Evolutionary conservation across 148 eudicot species (phyloP).

Genomic region (Amaranthus hypochondriacus): DNA sequence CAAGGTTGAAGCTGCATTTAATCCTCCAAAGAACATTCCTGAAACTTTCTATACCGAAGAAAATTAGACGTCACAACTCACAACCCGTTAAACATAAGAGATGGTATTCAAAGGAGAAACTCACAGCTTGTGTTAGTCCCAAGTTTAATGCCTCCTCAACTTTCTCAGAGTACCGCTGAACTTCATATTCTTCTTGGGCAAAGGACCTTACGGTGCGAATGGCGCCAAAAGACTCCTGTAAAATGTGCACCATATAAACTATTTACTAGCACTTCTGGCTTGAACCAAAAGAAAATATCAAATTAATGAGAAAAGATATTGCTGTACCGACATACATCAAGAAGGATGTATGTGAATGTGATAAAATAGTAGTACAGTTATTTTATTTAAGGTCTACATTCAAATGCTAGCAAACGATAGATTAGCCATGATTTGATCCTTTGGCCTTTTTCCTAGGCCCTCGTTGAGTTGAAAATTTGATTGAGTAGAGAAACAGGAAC

Average conservation of each 20-base stretch:
- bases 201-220: slow-evolving; percentile 89
- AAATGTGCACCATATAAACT: neutral
- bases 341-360: neutral
- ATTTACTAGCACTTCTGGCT: neutral
- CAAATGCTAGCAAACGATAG: neutral
- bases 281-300: neutral
- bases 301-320: neutral
- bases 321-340: neutral
- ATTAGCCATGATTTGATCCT: neutral
- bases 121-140: slow-evolving; percentile 84
- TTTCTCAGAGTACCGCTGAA: slow-evolving; percentile 68
- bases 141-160: slow-evolving; percentile 77
- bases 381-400: neutral
- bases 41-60: slow-evolving; percentile 56
- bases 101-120: slow-evolving; percentile 24
- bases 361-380: neutral
- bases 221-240: slow-evolving; percentile 90
- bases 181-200: slow-evolving; percentile 73
- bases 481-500: neutral
- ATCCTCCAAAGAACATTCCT: slow-evolving; percentile 69
- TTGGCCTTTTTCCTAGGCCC: neutral
- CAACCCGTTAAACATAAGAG: neutral
- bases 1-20: slow-evolving; percentile 82
- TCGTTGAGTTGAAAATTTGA: neutral
- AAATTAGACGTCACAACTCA: slow-evolving; percentile 3